A percentile compares a stretch with the other conserved stretches of the same genome.
Evolutionary conservation across 2,329 filamentous ascomycete genomes (phyloP).

Genomic region (Ceratocystis colombiana): DNA sequence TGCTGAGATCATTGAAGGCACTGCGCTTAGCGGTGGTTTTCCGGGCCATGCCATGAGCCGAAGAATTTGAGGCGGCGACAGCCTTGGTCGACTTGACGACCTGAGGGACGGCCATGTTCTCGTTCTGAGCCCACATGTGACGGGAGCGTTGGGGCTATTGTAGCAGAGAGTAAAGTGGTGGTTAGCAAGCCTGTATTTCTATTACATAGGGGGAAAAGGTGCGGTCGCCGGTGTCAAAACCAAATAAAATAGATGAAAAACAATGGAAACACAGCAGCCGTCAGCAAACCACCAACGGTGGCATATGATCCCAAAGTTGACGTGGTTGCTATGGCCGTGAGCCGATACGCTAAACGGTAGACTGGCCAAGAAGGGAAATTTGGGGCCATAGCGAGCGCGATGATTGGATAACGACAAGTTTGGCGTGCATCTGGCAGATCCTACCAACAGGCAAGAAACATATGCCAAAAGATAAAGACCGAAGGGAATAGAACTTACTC

Average conservation of each 20-base stretch:
- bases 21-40: slow-evolving; percentile 63
- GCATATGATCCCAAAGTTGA: not conserved
- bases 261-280: not conserved
- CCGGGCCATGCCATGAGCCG: slow-evolving; percentile 44
- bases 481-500: slow-evolving; percentile 16
- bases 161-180: slow-evolving; percentile 12
- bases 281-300: not conserved
- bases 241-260: not conserved
- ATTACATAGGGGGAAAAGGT: not conserved
- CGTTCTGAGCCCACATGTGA: slow-evolving; percentile 49
- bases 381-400: slow-evolving; percentile 10
- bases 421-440: slow-evolving; percentile 19
- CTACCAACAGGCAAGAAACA: slow-evolving; percentile 3
- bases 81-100: slow-evolving; percentile 37
- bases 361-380: slow-evolving; percentile 24
- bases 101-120: slow-evolving; percentile 55
- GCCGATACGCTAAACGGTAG: slow-evolving; percentile 11
- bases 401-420: slow-evolving; percentile 20
- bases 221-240: not conserved
- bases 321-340: not conserved
- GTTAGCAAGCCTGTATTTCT: slow-evolving; percentile 9
- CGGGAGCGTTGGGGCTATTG: slow-evolving; percentile 36
- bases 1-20: slow-evolving; percentile 75
- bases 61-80: slow-evolving; percentile 26
- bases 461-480: not conserved